Percentiles rank a stretch among this genome's conserved stretches.
These are phyloP conservation scores for Eragrostis nindensis DNA, from an alignment of 176 grass and related monocot species.

Conservation along the genomic window DNA sequence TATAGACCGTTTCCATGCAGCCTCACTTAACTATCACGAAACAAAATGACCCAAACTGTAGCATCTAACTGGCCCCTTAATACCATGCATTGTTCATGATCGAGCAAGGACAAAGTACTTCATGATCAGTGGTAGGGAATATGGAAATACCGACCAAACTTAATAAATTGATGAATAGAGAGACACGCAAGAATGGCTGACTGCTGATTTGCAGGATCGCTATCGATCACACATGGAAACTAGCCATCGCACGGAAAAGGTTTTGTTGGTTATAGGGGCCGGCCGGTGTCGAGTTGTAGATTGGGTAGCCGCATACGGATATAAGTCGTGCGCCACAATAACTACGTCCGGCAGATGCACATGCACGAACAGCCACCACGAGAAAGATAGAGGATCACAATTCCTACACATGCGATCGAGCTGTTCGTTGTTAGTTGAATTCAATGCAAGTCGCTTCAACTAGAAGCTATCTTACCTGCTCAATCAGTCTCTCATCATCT, in stretches of 20 bases:
- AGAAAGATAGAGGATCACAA: neutral
- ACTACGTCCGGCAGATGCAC: constrained; percentile 21
- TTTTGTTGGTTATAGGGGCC: constrained; percentile 11
- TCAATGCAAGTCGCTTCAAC: constrained; percentile 26
- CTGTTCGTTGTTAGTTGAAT: constrained; percentile 25
- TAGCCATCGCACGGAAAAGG: neutral
- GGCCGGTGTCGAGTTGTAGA: neutral
- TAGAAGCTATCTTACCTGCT: neutral
- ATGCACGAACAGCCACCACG: neutral
- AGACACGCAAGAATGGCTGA: neutral
- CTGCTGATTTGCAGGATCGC: neutral
- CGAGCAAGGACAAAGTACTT: no score
- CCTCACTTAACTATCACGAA: no score
- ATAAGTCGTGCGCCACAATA: constrained; percentile 10
- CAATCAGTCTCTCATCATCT: neutral
- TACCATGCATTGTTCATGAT: no score
- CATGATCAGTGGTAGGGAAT: no score
- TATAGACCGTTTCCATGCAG: no score
- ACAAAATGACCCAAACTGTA: no score
- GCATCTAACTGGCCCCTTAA: no score
- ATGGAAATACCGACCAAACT: neutral
- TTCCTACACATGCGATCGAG: neutral
- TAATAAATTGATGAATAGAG: neutral
- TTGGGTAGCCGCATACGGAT: neutral
- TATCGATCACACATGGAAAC: neutral